phyloP scores from a whole-genome alignment of 768 basidiomycete species.

The Hysterangium stoloniferum region DNA sequence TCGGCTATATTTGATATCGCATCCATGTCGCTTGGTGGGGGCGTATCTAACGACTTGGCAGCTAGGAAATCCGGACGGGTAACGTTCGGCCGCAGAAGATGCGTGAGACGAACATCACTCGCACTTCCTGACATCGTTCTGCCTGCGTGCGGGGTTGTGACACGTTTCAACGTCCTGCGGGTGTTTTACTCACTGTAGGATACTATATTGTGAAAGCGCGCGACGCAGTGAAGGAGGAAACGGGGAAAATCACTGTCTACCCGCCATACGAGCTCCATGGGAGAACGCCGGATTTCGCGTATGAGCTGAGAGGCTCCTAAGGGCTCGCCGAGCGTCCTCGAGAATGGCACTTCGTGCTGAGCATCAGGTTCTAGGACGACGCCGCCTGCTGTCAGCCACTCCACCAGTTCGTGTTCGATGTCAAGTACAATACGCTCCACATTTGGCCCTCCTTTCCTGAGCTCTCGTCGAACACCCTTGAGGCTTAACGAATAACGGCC shows the following conservation, averaged over 20 bases:
- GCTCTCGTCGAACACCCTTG: conserved; percentile 63
- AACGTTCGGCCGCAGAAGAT: conserved; percentile 73
- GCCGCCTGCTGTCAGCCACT: conserved; percentile 56
- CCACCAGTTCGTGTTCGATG: conserved; percentile 52
- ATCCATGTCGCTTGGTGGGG: conserved; percentile 63
- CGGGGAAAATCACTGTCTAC: conserved; percentile 67
- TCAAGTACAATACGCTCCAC: conserved; percentile 58
- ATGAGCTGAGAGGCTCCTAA: conserved; percentile 49
- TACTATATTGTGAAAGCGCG: conserved; percentile 70
- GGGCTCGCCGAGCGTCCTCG: conserved; percentile 33
- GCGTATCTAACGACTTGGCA: conserved; percentile 48
- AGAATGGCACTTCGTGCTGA: conserved; percentile 16
- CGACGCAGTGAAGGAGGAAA: conserved; percentile 78
- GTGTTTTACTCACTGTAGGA: conserved; percentile 59
- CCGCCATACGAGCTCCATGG: conserved; percentile 66
- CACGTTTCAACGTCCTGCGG: background rate
- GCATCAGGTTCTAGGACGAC: conserved; percentile 42
- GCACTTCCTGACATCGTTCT: conserved; percentile 34
- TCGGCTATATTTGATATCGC: background rate
- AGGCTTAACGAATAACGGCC: conserved; percentile 72
- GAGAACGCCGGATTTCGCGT: conserved; percentile 58
- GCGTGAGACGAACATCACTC: conserved; percentile 48
- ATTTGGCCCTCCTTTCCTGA: conserved; percentile 53
- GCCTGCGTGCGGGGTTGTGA: conserved; percentile 18
- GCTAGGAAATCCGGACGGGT: conserved; percentile 48